These are phyloP conservation scores for Actinomortierella wolfii DNA, from an alignment of 371 early-diverging fungal genomes.

Conservation along the genomic window DNA sequence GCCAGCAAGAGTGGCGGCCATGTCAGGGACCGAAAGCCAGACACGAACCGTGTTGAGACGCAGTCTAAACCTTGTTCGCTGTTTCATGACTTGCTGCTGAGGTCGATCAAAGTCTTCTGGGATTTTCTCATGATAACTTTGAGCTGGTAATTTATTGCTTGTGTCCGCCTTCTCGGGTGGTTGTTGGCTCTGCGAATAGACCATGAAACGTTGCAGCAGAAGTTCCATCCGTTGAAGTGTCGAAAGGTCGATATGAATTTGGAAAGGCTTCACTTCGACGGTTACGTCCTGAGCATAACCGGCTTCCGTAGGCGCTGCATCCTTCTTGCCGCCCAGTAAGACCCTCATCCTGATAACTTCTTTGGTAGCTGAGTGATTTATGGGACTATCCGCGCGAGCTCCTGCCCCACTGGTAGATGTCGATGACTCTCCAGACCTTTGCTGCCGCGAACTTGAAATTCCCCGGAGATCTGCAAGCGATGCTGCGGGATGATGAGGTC, in stretches of 20 bases:
- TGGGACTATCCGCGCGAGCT: neutral
- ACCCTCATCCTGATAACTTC: constrained; percentile 37
- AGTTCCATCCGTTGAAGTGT: constrained; percentile 55
- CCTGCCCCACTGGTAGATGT: neutral
- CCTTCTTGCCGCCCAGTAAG: constrained; percentile 20
- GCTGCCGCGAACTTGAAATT: too few relatives aligned
- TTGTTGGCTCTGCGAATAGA: constrained; percentile 8
- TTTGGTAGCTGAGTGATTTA: constrained; percentile 8
- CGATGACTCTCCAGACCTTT: too few relatives aligned
- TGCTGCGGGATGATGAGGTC: too few relatives aligned
- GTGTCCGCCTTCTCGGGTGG: constrained; percentile 16
- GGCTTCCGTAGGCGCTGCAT: constrained; percentile 6
- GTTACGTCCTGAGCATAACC: constrained; percentile 49
- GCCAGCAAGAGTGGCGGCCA: constrained; percentile 17
- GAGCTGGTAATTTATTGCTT: neutral
- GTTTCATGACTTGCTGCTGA: constrained; percentile 4
- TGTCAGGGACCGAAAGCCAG: constrained; percentile 42
- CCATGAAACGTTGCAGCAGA: constrained; percentile 31
- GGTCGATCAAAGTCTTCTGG: constrained; percentile 20
- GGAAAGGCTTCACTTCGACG: constrained; percentile 57
- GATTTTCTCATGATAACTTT: constrained; percentile 13
- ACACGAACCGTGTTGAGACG: constrained; percentile 36
- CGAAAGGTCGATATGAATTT: constrained; percentile 54
- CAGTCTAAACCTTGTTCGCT: constrained; percentile 21
- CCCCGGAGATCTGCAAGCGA: too few relatives aligned